Conservation (phyloP, 2,329 filamentous ascomycete genomes). For the Colletotrichum sp. region DNA sequence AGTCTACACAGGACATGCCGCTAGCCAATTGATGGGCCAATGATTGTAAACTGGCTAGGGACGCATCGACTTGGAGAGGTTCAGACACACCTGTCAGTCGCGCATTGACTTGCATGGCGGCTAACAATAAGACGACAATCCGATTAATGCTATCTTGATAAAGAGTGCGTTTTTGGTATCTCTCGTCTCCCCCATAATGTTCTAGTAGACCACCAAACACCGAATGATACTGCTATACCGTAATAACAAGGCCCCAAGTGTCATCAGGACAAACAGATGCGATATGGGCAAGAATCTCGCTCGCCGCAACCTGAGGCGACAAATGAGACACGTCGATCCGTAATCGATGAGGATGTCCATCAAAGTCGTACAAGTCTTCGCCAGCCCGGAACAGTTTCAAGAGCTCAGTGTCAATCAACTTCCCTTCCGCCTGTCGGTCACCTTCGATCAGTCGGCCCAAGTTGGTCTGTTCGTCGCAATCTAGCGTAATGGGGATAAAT, state of each 20-base stretch:
- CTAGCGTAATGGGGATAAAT: neutral
- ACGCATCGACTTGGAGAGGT: neutral
- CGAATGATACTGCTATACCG: neutral
- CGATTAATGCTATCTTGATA: neutral
- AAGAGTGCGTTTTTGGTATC: neutral
- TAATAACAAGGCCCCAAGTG: neutral
- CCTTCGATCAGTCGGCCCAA: neutral
- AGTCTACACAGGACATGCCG: neutral
- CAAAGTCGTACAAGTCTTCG: neutral
- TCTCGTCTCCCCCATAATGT: neutral
- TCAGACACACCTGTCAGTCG: neutral
- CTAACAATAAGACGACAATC: neutral
- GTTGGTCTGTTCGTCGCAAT: neutral
- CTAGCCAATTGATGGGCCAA: neutral
- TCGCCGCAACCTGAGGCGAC: neutral
- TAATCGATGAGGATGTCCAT: neutral
- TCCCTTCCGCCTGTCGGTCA: neutral
- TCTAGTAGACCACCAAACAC: neutral
- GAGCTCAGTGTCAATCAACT: neutral
- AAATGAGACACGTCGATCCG: neutral
- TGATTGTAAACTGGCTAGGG: rapidly evolving
- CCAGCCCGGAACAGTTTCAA: neutral
- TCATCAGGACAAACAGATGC: neutral
- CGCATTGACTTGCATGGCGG: neutral
- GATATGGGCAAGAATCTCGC: neutral